Percentiles rank a stretch among this genome's conserved stretches.
phyloP scores from a whole-genome alignment of 2,329 filamentous ascomycete species.

The Harringtonia aguacate region DNA sequence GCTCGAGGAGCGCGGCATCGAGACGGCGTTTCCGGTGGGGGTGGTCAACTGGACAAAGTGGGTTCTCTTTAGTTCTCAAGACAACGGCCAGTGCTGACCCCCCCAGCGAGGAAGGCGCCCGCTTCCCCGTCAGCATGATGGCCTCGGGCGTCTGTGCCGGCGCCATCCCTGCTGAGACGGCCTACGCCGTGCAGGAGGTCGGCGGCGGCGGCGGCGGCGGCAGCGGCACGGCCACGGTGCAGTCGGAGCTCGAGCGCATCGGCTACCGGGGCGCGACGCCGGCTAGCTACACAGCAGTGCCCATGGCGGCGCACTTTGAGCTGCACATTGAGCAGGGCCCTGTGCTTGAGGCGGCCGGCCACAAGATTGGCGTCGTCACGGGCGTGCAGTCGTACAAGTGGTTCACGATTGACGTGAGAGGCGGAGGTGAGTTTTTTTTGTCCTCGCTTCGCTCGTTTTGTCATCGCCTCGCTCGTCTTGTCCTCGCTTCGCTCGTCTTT shows the following conservation, averaged over 20 bases:
- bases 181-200: conserved; percentile 53
- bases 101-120: conserved; percentile 64
- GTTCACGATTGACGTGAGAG: too few species aligned
- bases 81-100: too few species aligned
- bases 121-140: conserved; percentile 67
- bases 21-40: conserved; percentile 62
- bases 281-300: conserved; percentile 46
- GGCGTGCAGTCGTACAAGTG: conserved; percentile 68
- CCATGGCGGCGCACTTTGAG: conserved; percentile 70
- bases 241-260: conserved; percentile 58
- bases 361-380: conserved; percentile 58
- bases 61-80: too few species aligned
- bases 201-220: conserved; percentile 46
- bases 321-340: conserved; percentile 81
- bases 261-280: conserved; percentile 53
- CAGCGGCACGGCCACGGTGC: too few species aligned
- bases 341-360: conserved; percentile 53
- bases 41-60: conserved; percentile 77
- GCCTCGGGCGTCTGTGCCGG: conserved; percentile 69
- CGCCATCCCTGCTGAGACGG: conserved; percentile 48
- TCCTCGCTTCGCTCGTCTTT: too few species aligned
- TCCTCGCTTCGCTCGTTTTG: too few species aligned
- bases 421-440: too few species aligned
- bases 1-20: conserved; percentile 54
- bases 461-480: too few species aligned